These are phyloP conservation scores for Leucaena leucocephala DNA, from an alignment of 306 rosid species.

Conservation along the genomic window DNA sequence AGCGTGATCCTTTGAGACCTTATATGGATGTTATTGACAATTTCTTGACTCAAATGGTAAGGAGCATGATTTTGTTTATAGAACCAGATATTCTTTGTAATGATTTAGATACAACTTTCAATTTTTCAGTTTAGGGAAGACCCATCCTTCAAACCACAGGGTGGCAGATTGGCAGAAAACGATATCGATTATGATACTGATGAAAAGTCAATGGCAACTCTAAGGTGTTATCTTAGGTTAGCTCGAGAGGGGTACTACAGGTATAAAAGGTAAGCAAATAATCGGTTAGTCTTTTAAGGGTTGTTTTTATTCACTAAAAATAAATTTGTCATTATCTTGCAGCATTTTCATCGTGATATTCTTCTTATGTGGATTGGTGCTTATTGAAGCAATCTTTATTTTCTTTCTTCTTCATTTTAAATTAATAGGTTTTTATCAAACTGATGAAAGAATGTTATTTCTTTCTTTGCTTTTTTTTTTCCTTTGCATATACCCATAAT, in stretches of 20 bases:
- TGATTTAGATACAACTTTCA: constrained; percentile 31
- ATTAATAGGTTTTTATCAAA: constrained; percentile 12
- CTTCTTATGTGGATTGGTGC: constrained; percentile 6
- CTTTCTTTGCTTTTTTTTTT: background rate
- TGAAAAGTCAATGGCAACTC: constrained; percentile 95
- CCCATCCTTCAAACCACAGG: constrained; percentile 94
- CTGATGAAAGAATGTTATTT: background rate
- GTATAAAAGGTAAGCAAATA: constrained; percentile 69
- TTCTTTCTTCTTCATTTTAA: constrained; percentile 5
- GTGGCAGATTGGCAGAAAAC: constrained; percentile 87
- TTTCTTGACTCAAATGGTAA: constrained; percentile 83
- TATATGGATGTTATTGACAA: constrained; percentile 87
- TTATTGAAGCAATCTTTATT: constrained; percentile 4
- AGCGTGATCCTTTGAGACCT: constrained; percentile 91
- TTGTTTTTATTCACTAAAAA: constrained; percentile 20
- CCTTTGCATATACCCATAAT: background rate
- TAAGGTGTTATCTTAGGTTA: constrained; percentile 87
- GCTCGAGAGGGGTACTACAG: constrained; percentile 90
- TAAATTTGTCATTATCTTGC: background rate
- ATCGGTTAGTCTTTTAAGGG: constrained; percentile 15
- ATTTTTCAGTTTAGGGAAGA: constrained; percentile 78
- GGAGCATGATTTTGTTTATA: constrained; percentile 26
- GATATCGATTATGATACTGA: constrained; percentile 98
- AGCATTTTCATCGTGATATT: constrained; percentile 10
- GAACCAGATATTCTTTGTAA: constrained; percentile 23